phyloP scores from a whole-genome alignment of 345 rosid species.

The Passiflora organensis region DNA sequence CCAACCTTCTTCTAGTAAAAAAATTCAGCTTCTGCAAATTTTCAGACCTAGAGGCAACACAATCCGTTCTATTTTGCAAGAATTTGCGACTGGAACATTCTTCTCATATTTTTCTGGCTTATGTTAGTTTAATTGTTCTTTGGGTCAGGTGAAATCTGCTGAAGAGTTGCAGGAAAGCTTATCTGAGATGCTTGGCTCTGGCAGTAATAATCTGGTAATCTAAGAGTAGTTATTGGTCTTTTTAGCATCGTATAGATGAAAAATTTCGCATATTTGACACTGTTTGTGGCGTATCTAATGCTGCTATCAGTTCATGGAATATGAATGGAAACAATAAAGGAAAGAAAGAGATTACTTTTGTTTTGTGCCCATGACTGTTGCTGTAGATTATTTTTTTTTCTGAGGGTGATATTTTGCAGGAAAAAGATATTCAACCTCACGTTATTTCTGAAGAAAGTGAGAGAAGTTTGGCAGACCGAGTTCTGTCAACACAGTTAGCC shows the following conservation, averaged over 20 bases:
- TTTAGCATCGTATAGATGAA: not conserved
- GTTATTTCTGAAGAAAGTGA: slow-evolving; percentile 24
- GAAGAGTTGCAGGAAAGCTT: slow-evolving; percentile 24
- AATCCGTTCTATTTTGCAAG: not conserved
- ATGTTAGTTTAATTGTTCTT: slow-evolving; percentile 7
- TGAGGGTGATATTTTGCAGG: slow-evolving; percentile 23
- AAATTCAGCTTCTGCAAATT: too few relatives aligned
- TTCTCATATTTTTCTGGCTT: not conserved
- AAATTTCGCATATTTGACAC: not conserved
- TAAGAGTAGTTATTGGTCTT: not conserved
- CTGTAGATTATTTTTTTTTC: slow-evolving; percentile 16
- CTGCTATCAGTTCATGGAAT: not conserved
- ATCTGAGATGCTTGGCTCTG: slow-evolving; percentile 16
- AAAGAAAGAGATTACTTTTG: slow-evolving; percentile 1
- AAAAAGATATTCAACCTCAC: slow-evolving; percentile 23
- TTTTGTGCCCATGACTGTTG: slow-evolving; percentile 6
- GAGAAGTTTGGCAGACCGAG: slow-evolving; percentile 13
- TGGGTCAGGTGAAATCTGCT: slow-evolving; percentile 21
- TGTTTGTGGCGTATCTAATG: not conserved
- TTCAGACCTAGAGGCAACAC: too few relatives aligned
- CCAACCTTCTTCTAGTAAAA: not conserved
- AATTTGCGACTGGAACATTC: not conserved
- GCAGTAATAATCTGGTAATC: slow-evolving; percentile 13
- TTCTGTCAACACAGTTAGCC: slow-evolving; percentile 9
- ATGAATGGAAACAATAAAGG: not conserved